A percentile compares a stretch with the other conserved stretches of the same genome.
phyloP scores from a whole-genome alignment of 495 filamentous ascomycete species.

The Penicillium waksmanii region DNA sequence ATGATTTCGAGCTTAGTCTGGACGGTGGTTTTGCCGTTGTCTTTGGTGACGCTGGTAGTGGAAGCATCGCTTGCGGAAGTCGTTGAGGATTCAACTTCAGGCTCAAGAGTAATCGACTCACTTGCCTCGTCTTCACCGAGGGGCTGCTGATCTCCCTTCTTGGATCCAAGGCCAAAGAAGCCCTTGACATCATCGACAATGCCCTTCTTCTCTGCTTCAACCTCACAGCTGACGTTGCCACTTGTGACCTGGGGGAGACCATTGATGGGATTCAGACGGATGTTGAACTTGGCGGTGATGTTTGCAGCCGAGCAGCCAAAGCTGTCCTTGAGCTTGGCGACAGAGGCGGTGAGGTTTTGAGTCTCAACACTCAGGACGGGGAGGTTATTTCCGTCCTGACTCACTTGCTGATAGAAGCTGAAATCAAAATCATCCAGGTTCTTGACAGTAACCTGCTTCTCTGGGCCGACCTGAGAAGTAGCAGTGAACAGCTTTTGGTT shows the following conservation, averaged over 20 bases:
- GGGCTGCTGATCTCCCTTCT: conserved; percentile 80
- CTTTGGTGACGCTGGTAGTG: conserved; percentile 51
- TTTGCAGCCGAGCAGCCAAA: conserved; percentile 76
- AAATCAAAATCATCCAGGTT: conserved; percentile 85
- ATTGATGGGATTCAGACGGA: conserved; percentile 70
- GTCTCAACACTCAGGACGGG: conserved; percentile 64
- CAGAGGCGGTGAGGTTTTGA: conserved; percentile 81
- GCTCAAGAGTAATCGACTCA: conserved; percentile 54
- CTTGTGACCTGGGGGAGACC: conserved; percentile 82
- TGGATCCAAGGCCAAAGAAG: conserved; percentile 88
- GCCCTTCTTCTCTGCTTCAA: conserved; percentile 73
- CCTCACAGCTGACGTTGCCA: conserved; percentile 82
- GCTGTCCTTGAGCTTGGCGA: conserved; percentile 71
- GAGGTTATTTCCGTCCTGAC: conserved; percentile 48
- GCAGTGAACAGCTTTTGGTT: conserved; percentile 79
- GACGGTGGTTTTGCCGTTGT: conserved; percentile 49
- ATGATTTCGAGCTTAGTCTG: conserved; percentile 74
- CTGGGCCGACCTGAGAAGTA: conserved; percentile 72
- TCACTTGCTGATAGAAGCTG: conserved; percentile 73
- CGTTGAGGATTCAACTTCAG: conserved; percentile 53
- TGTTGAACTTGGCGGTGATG: conserved; percentile 76
- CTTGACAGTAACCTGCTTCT: conserved; percentile 88
- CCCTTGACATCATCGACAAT: conserved; percentile 93
- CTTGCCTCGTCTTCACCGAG: conserved; percentile 62
- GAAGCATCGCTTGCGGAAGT: conserved; percentile 47